These are phyloP conservation scores for Ophiosphaerella herpotricha DNA, from an alignment of 2,329 filamentous ascomycete genomes.

Conservation along the genomic window DNA sequence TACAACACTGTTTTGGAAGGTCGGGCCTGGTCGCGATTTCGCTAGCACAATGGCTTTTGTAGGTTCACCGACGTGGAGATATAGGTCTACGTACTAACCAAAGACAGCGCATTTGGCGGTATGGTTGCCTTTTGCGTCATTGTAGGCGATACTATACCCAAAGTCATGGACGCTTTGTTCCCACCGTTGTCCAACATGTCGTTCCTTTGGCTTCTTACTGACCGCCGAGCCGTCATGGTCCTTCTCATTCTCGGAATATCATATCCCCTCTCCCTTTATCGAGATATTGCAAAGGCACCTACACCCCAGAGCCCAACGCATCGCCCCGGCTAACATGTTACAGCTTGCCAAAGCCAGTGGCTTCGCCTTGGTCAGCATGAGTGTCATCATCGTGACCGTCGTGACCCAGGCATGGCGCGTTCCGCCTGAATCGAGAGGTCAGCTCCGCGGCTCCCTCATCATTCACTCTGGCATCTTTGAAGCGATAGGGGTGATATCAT, in stretches of 20 bases:
- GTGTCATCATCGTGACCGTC: conserved; percentile 85
- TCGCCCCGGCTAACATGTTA: conserved; percentile 36
- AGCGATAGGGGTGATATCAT: conserved; percentile 96
- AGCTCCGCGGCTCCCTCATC: conserved; percentile 71
- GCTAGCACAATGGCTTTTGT: conserved; percentile 93
- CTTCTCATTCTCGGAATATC: conserved; percentile 84
- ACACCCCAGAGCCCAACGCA: conserved; percentile 4
- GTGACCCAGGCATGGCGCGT: conserved; percentile 80
- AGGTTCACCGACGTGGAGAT: conserved; percentile 24
- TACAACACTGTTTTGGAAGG: conserved; percentile 92
- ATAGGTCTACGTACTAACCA: conserved; percentile 21
- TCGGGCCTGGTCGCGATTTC: conserved; percentile 87
- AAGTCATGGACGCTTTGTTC: conserved; percentile 82
- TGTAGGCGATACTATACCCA: conserved; percentile 93
- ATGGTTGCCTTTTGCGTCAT: conserved; percentile 99
- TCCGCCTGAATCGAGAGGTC: conserved; percentile 71
- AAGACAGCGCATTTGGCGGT: conserved; percentile 78
- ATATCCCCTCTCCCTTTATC: conserved; percentile 88
- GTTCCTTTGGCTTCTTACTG: conserved; percentile 79
- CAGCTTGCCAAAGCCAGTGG: conserved; percentile 96
- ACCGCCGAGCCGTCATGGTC: conserved; percentile 83
- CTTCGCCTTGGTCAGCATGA: conserved; percentile 89
- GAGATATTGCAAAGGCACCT: conserved; percentile 86
- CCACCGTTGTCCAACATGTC: conserved; percentile 73
- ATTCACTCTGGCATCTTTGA: conserved; percentile 90